Percentiles rank a stretch among this genome's conserved stretches.
Evolutionary conservation across 1,284 basidiomycete species (phyloP).

Genomic region (Cerioporus squamosus): DNA sequence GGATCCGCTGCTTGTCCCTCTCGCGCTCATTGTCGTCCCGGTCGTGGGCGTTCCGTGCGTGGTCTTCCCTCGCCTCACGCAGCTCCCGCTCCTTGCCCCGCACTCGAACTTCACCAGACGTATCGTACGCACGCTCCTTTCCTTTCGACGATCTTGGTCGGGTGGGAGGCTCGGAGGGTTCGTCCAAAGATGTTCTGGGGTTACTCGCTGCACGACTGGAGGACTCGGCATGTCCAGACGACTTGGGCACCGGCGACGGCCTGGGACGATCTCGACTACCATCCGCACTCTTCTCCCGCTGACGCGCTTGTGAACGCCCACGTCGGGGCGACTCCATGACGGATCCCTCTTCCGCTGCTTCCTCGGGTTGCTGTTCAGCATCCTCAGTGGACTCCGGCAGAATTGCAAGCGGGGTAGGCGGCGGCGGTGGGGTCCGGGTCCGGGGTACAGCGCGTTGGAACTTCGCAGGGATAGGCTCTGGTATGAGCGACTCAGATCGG

Average conservation of each 20-base stretch:
- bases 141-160: constrained; percentile 43
- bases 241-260: neutral
- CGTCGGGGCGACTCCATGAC: neutral
- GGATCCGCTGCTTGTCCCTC: constrained; percentile 66
- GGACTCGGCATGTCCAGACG: neutral
- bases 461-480: constrained; percentile 36
- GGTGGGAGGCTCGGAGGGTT: neutral
- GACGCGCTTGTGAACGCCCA: constrained; percentile 3
- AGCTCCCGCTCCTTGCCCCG: constrained; percentile 65
- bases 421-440: constrained; percentile 19
- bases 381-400: neutral
- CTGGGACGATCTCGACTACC: neutral
- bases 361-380: neutral
- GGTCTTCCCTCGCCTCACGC: constrained; percentile 53
- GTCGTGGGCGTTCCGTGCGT: constrained; percentile 46
- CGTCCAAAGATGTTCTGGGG: constrained; percentile 6
- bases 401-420: neutral
- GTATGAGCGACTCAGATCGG: constrained; percentile 66
- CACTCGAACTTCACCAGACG: constrained; percentile 50
- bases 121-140: constrained; percentile 52
- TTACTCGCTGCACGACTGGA: neutral
- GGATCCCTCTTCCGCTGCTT: neutral
- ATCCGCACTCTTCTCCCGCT: neutral
- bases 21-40: constrained; percentile 47
- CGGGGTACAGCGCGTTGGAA: constrained; percentile 12